These are phyloP conservation scores for Purpureocillium takamizusanense DNA, from an alignment of 2,329 filamentous ascomycete species.

Conservation along the genomic window DNA sequence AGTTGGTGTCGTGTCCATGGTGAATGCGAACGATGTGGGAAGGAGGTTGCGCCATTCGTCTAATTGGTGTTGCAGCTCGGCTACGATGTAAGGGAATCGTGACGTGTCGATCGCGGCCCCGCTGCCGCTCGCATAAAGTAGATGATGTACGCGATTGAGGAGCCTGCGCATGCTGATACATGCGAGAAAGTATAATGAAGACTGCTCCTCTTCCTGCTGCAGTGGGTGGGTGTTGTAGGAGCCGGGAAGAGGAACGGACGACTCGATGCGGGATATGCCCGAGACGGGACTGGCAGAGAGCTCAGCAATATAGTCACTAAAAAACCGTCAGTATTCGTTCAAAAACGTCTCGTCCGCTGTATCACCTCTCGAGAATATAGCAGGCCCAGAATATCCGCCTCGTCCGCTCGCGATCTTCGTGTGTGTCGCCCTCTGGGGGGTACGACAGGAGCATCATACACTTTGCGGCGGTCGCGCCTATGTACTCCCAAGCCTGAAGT, in stretches of 20 bases:
- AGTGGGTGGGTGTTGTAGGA: conserved; percentile 34
- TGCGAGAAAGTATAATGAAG: conserved; percentile 42
- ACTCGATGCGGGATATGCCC: conserved; percentile 24
- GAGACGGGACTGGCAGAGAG: conserved; percentile 39
- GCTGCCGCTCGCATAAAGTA: conserved; percentile 34
- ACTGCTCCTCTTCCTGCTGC: conserved; percentile 31
- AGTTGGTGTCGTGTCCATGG: conserved; percentile 18
- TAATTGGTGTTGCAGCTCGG: conserved; percentile 37
- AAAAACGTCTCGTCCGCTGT: too few relatives aligned
- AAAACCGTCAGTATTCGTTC: too few relatives aligned
- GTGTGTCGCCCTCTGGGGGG: conserved; percentile 19
- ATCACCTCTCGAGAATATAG: conserved; percentile 41
- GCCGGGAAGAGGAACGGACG: conserved; percentile 35
- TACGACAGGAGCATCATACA: conserved; percentile 40
- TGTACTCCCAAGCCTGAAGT: conserved; percentile 42
- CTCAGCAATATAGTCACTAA: conserved; percentile 42
- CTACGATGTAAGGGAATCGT: conserved; percentile 37
- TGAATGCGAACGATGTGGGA: conserved; percentile 31
- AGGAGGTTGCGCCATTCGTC: conserved; percentile 38
- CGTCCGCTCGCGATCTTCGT: conserved; percentile 36
- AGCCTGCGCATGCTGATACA: conserved; percentile 42
- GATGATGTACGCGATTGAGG: conserved; percentile 37
- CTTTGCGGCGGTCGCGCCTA: conserved; percentile 38
- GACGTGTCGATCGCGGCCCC: conserved; percentile 30
- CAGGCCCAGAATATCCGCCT: conserved; percentile 45